Evolutionary conservation across 1,284 basidiomycete species (phyloP).

Genomic region (Ganoderma lucidum): DNA sequence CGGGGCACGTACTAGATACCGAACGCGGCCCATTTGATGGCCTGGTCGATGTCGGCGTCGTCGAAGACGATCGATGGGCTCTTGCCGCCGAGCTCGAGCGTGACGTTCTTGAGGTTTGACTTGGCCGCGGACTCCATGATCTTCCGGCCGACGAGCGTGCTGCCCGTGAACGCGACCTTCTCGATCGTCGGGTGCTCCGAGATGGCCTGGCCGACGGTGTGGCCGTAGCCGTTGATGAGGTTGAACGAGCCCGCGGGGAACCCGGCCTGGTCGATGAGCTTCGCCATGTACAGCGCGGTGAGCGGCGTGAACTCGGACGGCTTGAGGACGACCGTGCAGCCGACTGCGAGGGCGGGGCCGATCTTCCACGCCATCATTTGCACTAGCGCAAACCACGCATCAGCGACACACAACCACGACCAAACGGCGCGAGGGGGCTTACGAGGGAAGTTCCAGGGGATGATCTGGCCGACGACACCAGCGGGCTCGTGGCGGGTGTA

Average conservation of each 20-base stretch:
- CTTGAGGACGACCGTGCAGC: slow-evolving; percentile 87
- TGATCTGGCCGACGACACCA: slow-evolving; percentile 90
- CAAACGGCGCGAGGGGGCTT: slow-evolving; percentile 34
- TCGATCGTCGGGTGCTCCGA: slow-evolving; percentile 69
- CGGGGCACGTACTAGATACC: slow-evolving; percentile 72
- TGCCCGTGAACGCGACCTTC: slow-evolving; percentile 81
- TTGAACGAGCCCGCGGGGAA: slow-evolving; percentile 80
- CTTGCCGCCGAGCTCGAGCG: slow-evolving; percentile 95
- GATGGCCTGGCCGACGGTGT: slow-evolving; percentile 72
- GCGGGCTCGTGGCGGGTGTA: slow-evolving; percentile 94
- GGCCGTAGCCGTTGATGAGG: slow-evolving; percentile 71
- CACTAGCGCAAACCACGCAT: slow-evolving; percentile 47
- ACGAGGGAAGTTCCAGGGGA: slow-evolving; percentile 83
- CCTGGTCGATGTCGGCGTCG: slow-evolving; percentile 80
- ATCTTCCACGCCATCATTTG: slow-evolving; percentile 87
- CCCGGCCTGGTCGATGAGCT: slow-evolving; percentile 61
- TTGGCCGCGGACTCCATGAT: slow-evolving; percentile 87
- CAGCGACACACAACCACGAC: neutral
- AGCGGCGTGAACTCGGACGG: slow-evolving; percentile 93
- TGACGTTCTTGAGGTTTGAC: slow-evolving; percentile 89
- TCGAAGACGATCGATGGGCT: slow-evolving; percentile 82
- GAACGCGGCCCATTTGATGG: slow-evolving; percentile 83
- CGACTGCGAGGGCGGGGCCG: slow-evolving; percentile 85
- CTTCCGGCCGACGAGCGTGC: slow-evolving; percentile 83
- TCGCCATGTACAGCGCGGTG: slow-evolving; percentile 69